Conservation (phyloP, 2,329 filamentous ascomycete genomes). For the Fusarium napiforme region DNA sequence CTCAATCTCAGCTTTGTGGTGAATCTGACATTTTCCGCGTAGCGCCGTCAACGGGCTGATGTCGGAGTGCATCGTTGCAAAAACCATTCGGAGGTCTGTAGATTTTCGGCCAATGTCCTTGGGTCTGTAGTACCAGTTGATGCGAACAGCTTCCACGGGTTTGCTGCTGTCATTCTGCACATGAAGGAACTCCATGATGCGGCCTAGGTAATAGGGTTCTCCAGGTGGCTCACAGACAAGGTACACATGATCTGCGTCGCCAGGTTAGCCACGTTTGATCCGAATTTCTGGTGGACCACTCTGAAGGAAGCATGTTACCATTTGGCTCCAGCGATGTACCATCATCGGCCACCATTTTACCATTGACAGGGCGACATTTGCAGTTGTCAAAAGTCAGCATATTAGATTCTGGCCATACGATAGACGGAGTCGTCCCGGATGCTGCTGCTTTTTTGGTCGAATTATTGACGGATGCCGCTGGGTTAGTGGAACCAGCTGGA, state of each 20-base stretch:
- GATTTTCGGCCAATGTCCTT: slow-evolving; percentile 95
- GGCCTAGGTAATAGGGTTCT: slow-evolving; percentile 96
- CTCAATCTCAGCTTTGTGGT: slow-evolving; percentile 86
- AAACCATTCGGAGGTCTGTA: slow-evolving; percentile 89
- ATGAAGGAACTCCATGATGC: slow-evolving; percentile 98
- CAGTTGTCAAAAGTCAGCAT: slow-evolving; percentile 88
- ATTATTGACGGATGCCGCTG: slow-evolving; percentile 39
- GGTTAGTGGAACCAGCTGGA: slow-evolving; percentile 40
- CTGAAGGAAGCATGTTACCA: slow-evolving; percentile 65
- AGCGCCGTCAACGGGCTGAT: slow-evolving; percentile 91
- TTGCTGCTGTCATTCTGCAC: slow-evolving; percentile 76
- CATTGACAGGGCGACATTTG: slow-evolving; percentile 75
- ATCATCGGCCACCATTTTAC: slow-evolving; percentile 88
- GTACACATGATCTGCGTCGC: slow-evolving; percentile 79
- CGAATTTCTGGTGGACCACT: slow-evolving; percentile 37
- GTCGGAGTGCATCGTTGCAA: slow-evolving; percentile 98
- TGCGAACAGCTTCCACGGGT: slow-evolving; percentile 85
- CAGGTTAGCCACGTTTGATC: slow-evolving; percentile 48
- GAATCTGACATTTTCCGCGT: slow-evolving; percentile 91
- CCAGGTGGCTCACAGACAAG: slow-evolving; percentile 96
- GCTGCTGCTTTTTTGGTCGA: slow-evolving; percentile 38
- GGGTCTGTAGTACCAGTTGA: slow-evolving; percentile 98
- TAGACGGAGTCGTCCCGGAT: slow-evolving; percentile 52
- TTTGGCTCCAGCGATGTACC: slow-evolving; percentile 85
- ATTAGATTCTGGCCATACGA: slow-evolving; percentile 73